Evolutionary conservation across 148 eudicot species (phyloP), one percentile per base, ranked within the genome.

Genomic region (Arctostaphylos glauca): DNA sequence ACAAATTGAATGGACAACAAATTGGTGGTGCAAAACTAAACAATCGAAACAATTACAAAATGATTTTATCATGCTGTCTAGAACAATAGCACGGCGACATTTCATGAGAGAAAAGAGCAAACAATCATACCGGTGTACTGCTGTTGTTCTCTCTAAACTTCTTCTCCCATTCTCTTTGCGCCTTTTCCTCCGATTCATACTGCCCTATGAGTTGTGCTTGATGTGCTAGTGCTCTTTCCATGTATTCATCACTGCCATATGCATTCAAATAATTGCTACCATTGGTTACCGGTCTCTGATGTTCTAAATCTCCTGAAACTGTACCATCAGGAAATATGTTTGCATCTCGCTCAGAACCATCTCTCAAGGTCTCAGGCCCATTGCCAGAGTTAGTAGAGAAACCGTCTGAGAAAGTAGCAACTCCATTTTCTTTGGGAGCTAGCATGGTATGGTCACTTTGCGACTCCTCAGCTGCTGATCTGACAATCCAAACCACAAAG

Each of bases 121-220:
- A 19, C 76, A 76, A 55, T 80, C 87, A 84, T 86, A 92, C 94
- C 87, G 86, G 95, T 78, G 89, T 83, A 85, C 86, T 81, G 66
- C 80, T 81, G 78, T 90, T 89, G 72, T 87, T 89, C 80, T 94
- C 98, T 84, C 85, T 88, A 85, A 76, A 90, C 77, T 91, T 95
- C 85, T 91, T 94, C 87, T 95, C 98, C 98, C 98, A 95, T 82
- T 92, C 94, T 90, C 89, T 91, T 81, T 95, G 98, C 70, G 96
- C 98, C 74, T 92, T 90, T 88, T 94, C 98, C 85, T 94, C 93
- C 71, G 88, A 94, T 88, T 92, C 91, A 83, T 89, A 90, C 64
- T 81, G 88, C 56, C 90, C 89, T 82, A 95, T 90, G 74, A 94
- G 90, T 56, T 90, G 91, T 62, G 93, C 93, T 87, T 94, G 96